Evolutionary conservation across 2,329 filamentous ascomycete species (phyloP).

Genomic region (Tolypocladium album): DNA sequence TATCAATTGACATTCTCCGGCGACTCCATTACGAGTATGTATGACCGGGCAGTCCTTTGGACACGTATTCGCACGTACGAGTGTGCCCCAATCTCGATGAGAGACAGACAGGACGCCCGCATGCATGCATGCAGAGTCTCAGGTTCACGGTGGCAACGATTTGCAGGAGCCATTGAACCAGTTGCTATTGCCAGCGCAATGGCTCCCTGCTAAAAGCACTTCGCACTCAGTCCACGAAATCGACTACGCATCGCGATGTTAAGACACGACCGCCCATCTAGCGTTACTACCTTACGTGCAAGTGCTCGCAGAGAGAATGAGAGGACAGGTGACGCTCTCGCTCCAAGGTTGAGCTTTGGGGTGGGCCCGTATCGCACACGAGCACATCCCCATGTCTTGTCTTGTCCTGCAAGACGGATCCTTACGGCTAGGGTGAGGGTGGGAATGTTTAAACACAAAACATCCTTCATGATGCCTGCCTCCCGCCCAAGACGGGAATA

Average conservation of each 20-base stretch:
- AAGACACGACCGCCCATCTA: background rate
- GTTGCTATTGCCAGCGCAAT: too few relatives aligned
- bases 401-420: background rate
- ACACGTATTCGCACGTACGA: background rate
- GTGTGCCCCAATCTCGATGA: background rate
- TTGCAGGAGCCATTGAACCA: background rate
- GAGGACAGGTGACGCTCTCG: background rate
- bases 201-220: too few relatives aligned
- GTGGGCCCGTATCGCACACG: background rate
- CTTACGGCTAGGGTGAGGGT: background rate
- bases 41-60: background rate
- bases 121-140: background rate
- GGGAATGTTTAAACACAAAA: background rate
- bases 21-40: background rate
- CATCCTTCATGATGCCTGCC: background rate
- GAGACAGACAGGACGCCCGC: background rate
- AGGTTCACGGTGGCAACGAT: too few relatives aligned
- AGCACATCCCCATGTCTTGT: background rate
- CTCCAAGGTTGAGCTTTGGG: too few relatives aligned
- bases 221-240: too few relatives aligned
- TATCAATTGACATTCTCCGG: background rate
- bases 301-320: too few relatives aligned
- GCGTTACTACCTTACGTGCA: too few relatives aligned
- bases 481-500: background rate
- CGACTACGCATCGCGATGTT: background rate